Conservation (phyloP, 129 eudicot genomes). For the Dittrichia graveolens region DNA sequence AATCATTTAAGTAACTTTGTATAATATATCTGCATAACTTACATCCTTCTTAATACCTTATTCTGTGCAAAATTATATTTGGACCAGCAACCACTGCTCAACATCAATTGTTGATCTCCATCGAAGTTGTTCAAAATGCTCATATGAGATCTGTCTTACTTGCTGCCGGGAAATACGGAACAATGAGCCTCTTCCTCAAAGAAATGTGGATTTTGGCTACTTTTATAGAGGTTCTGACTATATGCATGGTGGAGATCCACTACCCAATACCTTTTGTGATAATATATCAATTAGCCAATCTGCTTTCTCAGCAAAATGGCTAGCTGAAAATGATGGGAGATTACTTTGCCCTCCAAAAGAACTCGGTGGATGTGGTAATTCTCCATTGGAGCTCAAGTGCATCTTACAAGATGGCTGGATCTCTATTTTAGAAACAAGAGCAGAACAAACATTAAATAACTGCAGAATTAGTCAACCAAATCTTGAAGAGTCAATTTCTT, state of each 20-base stretch:
- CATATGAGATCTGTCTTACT: constrained; percentile 69
- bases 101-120: constrained; percentile 87
- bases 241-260: constrained; percentile 75
- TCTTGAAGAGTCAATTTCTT: constrained; percentile 8
- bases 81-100: constrained; percentile 71
- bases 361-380: constrained; percentile 77
- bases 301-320: constrained; percentile 47
- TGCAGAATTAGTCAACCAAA: constrained; percentile 13
- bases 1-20: constrained; percentile 10
- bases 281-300: constrained; percentile 13
- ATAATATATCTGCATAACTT: background rate
- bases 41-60: constrained; percentile 11
- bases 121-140: constrained; percentile 77
- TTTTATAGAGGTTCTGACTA: constrained; percentile 64
- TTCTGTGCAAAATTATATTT: constrained; percentile 7
- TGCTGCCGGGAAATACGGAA: constrained; percentile 78
- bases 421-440: constrained; percentile 48
- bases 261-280: constrained; percentile 31
- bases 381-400: constrained; percentile 63
- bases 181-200: constrained; percentile 42
- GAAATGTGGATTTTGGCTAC: constrained; percentile 40
- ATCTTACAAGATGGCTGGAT: constrained; percentile 68
- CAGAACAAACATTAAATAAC: constrained; percentile 36
- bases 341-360: constrained; percentile 71
- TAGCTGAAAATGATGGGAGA: constrained; percentile 40